Base-by-base conservation (phyloP, 495 filamentous ascomycete species). In the Neurospora africana region DNA sequence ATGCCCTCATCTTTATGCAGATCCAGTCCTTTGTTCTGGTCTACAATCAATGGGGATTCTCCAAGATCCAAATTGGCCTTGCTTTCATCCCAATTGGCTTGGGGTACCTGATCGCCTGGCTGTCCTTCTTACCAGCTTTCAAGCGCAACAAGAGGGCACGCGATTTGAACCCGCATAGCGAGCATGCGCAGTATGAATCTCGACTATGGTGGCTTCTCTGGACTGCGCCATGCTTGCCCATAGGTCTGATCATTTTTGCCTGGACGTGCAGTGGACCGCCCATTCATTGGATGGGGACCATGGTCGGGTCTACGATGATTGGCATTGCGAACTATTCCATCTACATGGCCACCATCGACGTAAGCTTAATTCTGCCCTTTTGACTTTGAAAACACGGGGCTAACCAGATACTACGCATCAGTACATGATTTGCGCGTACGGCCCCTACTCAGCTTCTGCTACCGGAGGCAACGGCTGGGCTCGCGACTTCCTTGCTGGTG, bases 371-470 rank as follows among this genome's bases (percentile, higher is more conserved):
- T 69, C 53, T 6, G 1, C 68, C 2, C 7, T 5, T 9, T 41
- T 41, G 4, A 1, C 21, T 36, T 3, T 4, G 13, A 13, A 15
- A 30, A 38, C 15, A 36, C 17, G 3, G 5, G 1, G 69, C 72
- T 73, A 10, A 73, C 37, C 2, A 40, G 0, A 33, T 7, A 69
- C 23, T 11, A n/a, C n/a, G n/a, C 19, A 19, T 2, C 23, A 78
- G 75, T 94, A 94, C 81, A 93, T 93, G 91, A 88, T 93, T n/a
- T 89, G 87, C 53, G 87, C 90, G 2, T 93, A 94, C 77, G 92
- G 91, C 0, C 90, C 89, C 0, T 93, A 93, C 78, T 89, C 90
- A 35, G 90, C 92, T 5, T 93, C 91, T 1, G 92, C 92, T 0
- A 93, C 92, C 2, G 92, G 92, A 23, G 90, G 89, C 2, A 92